A percentile compares a stretch with the other conserved stretches of the same genome.
Evolutionary conservation across 1,284 basidiomycete species (phyloP).

Genomic region (Fomes fomentarius): DNA sequence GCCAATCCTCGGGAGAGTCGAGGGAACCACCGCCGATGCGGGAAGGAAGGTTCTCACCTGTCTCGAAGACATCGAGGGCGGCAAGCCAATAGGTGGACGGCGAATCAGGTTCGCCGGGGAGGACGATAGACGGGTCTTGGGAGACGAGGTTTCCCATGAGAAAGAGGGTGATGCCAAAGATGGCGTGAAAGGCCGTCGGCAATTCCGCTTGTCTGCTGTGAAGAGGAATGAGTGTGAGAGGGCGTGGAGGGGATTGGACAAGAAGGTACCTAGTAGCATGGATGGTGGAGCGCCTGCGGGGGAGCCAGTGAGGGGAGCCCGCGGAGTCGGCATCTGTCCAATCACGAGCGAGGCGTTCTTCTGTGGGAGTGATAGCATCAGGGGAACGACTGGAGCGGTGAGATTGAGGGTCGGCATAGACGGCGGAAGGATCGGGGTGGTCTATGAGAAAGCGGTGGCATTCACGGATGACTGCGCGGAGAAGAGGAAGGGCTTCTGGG

Average conservation of each 20-base stretch:
- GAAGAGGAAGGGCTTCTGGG: constrained; percentile 51
- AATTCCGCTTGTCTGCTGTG: constrained; percentile 46
- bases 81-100: constrained; percentile 63
- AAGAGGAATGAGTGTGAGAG: neutral
- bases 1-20: constrained; percentile 55
- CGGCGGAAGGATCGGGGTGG: constrained; percentile 57
- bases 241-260: neutral
- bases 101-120: constrained; percentile 54
- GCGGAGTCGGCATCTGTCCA: constrained; percentile 33
- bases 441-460: constrained; percentile 59
- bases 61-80: constrained; percentile 68
- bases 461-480: constrained; percentile 67
- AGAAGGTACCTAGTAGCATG: neutral
- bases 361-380: constrained; percentile 32
- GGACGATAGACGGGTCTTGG: constrained; percentile 48
- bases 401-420: constrained; percentile 38
- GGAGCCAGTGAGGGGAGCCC: constrained; percentile 7
- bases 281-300: constrained; percentile 2
- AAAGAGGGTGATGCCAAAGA: constrained; percentile 64
- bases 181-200: constrained; percentile 63
- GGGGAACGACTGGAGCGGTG: constrained; percentile 23
- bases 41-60: constrained; percentile 60
- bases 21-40: constrained; percentile 38
- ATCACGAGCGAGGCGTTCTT: constrained; percentile 34
- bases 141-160: constrained; percentile 62